These are phyloP conservation scores for Arabidopsis thaliana DNA, from an alignment of 345 rosid genomes.

Conservation along the genomic window DNA sequence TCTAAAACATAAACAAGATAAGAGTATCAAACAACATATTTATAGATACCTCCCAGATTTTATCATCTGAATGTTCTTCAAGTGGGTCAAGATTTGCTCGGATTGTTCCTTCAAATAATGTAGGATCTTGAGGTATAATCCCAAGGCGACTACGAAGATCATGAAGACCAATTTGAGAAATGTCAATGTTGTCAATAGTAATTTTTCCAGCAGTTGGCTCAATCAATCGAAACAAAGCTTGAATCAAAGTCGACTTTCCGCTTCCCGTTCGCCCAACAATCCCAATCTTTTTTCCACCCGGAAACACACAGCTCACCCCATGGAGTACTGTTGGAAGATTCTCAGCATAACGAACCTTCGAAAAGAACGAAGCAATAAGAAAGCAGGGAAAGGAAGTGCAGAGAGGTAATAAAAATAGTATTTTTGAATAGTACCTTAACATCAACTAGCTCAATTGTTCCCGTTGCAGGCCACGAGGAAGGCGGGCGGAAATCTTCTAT, in stretches of 20 bases:
- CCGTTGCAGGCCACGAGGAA: conserved; percentile 88
- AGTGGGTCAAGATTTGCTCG: conserved; percentile 97
- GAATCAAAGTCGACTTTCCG: conserved; percentile 96
- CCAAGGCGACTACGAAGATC: conserved; percentile 94
- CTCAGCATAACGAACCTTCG: conserved; percentile 94
- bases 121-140: conserved; percentile 99
- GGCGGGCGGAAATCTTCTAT: conserved; percentile 74
- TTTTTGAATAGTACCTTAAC: conserved; percentile 63
- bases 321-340: conserved; percentile 95
- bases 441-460: conserved; percentile 79
- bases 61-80: conserved; percentile 87
- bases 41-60: conserved; percentile 80
- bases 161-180: conserved; percentile 89
- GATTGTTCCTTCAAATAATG: conserved; percentile 94
- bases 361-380: conserved; percentile 18
- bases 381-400: conserved; percentile 6
- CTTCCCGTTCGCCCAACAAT: conserved; percentile 99
- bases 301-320: conserved; percentile 80
- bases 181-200: conserved; percentile 90
- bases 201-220: conserved; percentile 89
- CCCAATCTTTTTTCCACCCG: conserved; percentile 96
- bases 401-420: background rate
- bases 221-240: conserved; percentile 92
- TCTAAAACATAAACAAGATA: background rate
- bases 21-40: background rate